Conservation (phyloP, 2,329 filamentous ascomycete genomes). For the Sporothrix mexicana region DNA sequence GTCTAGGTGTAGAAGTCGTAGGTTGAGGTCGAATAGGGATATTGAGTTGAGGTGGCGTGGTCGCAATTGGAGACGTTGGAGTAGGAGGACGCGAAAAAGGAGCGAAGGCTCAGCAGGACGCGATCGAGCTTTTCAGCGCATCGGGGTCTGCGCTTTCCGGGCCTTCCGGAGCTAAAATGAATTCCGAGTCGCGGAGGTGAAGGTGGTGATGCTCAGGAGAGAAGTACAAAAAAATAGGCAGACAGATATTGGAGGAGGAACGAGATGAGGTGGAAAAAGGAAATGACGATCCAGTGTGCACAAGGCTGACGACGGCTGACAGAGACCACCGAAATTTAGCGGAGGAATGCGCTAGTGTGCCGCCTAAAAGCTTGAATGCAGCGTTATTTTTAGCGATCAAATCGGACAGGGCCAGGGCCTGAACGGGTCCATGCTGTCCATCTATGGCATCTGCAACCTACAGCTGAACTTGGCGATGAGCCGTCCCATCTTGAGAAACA, state of each 20-base stretch:
- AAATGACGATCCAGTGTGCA: neutral
- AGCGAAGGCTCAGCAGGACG: neutral
- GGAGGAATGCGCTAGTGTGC: neutral
- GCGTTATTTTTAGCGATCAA: conserved; percentile 2
- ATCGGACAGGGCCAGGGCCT: too few species aligned
- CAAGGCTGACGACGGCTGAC: neutral
- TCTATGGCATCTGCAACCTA: neutral
- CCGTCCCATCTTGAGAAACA: too few species aligned
- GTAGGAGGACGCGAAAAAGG: neutral
- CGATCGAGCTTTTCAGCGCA: neutral
- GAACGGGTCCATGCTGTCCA: neutral
- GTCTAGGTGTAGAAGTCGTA: neutral
- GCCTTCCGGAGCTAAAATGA: neutral
- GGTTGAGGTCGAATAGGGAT: neutral
- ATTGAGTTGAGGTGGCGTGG: neutral
- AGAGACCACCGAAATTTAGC: neutral
- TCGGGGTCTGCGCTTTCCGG: neutral
- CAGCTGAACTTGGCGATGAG: neutral
- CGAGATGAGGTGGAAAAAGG: neutral
- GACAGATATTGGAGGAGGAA: neutral
- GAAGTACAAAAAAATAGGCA: neutral
- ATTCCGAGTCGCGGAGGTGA: neutral
- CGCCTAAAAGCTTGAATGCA: conserved; percentile 14
- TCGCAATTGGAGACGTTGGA: neutral
- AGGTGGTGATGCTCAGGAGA: neutral